phyloP scores from a whole-genome alignment of 169 alveolate genomes.

The Hepatocystis sp. region DNA sequence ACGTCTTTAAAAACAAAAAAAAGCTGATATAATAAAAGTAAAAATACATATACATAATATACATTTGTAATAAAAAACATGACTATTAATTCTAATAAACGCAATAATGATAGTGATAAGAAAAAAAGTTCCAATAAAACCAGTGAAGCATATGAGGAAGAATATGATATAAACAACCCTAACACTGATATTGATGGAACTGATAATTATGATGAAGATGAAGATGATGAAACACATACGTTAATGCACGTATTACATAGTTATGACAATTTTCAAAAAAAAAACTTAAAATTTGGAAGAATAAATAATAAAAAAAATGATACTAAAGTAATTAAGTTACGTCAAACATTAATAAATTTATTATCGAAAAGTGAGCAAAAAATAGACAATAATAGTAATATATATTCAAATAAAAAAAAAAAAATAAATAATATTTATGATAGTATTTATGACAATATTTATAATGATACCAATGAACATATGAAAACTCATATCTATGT shows the following conservation, averaged over 20 bases:
- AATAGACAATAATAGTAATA: too few relatives aligned
- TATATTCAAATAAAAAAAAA: too few relatives aligned
- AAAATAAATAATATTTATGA: too few relatives aligned
- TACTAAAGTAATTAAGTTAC: conserved; percentile 24
- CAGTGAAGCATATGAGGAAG: conserved; percentile 15
- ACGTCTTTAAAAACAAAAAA: too few relatives aligned
- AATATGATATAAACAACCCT: background rate
- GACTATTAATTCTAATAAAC: conserved; percentile 4
- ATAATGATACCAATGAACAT: background rate
- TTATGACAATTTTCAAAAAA: conserved; percentile 71
- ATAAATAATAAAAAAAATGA: conserved; percentile 50
- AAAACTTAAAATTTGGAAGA: conserved; percentile 53
- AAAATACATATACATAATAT: too few relatives aligned
- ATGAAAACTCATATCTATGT: too few relatives aligned
- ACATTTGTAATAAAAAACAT: too few relatives aligned
- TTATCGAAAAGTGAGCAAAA: conserved; percentile 48
- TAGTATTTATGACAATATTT: background rate
- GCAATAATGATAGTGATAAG: background rate
- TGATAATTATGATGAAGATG: conserved; percentile 14
- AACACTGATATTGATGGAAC: too few relatives aligned
- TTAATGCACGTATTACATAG: conserved; percentile 69
- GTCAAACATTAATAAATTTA: conserved; percentile 16
- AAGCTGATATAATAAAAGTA: too few relatives aligned
- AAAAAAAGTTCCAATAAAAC: too few relatives aligned
- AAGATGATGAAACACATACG: conserved; percentile 30